These are phyloP conservation scores for Yamadazyma akitaensis DNA, from an alignment of 805 yeast genomes.

Conservation along the genomic window DNA sequence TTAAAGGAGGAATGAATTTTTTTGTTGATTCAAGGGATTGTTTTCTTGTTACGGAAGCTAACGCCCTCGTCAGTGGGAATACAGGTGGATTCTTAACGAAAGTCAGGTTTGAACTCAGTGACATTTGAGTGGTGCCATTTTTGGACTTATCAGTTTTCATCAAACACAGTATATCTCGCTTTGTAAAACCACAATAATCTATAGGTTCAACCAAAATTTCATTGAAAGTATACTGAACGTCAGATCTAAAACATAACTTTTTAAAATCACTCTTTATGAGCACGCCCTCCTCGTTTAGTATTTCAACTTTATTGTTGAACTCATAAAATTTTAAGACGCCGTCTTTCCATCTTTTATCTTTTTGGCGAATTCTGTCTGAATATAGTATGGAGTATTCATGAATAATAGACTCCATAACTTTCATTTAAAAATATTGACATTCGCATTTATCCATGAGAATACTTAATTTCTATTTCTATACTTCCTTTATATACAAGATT, in stretches of 20 bases:
- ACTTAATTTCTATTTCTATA: background rate
- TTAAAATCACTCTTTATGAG: conserved; percentile 34
- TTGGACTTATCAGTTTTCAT: background rate
- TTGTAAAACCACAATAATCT: conserved; percentile 3
- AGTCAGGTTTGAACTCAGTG: background rate
- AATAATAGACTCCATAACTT: conserved; percentile 27
- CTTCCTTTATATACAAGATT: conserved; percentile 1
- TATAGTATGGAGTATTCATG: conserved; percentile 47
- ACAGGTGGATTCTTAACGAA: background rate
- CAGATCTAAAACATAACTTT: conserved; percentile 12
- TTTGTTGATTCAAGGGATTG: too few species aligned
- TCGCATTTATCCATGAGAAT: background rate
- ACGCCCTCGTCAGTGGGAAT: too few species aligned
- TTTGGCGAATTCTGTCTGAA: conserved; percentile 44
- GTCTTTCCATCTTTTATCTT: conserved; percentile 51
- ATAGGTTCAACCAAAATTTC: conserved; percentile 10
- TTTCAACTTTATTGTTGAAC: conserved; percentile 46
- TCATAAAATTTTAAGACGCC: conserved; percentile 45
- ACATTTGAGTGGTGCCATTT: background rate
- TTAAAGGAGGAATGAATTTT: too few species aligned
- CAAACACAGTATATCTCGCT: conserved; percentile 9
- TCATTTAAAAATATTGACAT: background rate
- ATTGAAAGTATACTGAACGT: conserved; percentile 10
- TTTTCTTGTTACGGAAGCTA: too few species aligned
- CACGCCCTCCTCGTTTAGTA: conserved; percentile 34